These are phyloP conservation scores for Piper betle DNA, from an alignment of 164 flowering plant species.

Conservation along the genomic window DNA sequence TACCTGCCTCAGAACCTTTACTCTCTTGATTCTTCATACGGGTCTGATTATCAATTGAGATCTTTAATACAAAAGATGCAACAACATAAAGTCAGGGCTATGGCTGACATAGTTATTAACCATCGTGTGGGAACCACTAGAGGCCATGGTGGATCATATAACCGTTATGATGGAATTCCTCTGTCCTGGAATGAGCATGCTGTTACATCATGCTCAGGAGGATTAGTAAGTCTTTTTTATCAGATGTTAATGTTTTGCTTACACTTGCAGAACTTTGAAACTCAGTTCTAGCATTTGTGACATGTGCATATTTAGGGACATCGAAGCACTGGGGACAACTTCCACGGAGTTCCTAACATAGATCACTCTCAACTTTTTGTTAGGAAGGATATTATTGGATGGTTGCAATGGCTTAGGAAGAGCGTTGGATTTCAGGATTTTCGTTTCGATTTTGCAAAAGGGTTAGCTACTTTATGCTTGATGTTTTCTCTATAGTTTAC, in stretches of 20 bases:
- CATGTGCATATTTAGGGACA: conserved; percentile 41
- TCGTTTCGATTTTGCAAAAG: conserved; percentile 95
- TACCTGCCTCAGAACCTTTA: conserved; percentile 88
- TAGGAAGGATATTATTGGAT: conserved; percentile 54
- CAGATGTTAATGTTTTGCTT: too few species aligned
- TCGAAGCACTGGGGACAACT: conserved; percentile 81
- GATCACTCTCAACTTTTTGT: conserved; percentile 78
- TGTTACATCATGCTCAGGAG: conserved; percentile 87
- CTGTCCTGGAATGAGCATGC: conserved; percentile 84
- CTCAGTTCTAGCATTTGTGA: neutral
- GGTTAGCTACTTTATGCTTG: conserved; percentile 25
- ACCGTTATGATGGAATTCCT: conserved; percentile 87
- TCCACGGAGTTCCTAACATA: conserved; percentile 81
- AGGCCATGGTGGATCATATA: conserved; percentile 82
- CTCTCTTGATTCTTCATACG: conserved; percentile 70
- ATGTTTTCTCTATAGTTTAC: neutral
- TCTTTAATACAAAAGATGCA: conserved; percentile 60
- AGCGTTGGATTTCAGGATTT: conserved; percentile 87
- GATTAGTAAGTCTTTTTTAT: conserved; percentile 42
- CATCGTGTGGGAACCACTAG: conserved; percentile 83
- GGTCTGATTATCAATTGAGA: conserved; percentile 63
- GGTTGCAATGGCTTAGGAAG: conserved; percentile 69
- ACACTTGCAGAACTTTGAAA: neutral
- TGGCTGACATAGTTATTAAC: conserved; percentile 94
- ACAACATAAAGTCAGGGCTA: conserved; percentile 62